These are phyloP conservation scores for Eruca vesicaria DNA, from an alignment of 441 rosid genomes.

Conservation along the genomic window DNA sequence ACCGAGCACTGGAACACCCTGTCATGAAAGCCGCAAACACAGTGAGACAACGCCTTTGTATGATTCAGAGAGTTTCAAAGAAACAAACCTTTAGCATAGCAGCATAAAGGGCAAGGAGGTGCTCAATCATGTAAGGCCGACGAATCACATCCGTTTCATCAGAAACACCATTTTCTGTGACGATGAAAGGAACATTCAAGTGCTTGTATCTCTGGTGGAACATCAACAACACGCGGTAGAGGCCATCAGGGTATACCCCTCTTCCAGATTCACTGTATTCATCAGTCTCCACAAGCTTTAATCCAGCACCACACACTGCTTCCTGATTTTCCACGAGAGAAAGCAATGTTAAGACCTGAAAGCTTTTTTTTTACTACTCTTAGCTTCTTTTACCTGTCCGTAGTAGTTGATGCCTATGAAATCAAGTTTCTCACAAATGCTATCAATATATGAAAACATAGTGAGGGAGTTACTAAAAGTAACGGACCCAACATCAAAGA, in stretches of 20 bases:
- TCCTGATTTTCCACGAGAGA: constrained; percentile 51
- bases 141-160: constrained; percentile 91
- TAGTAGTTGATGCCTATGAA: constrained; percentile 93
- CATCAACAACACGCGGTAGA: constrained; percentile 67
- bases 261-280: constrained; percentile 99
- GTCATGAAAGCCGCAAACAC: background rate
- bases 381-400: constrained; percentile 63
- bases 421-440: constrained; percentile 71
- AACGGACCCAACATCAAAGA: constrained; percentile 88
- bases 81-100: constrained; percentile 67
- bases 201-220: constrained; percentile 86
- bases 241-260: constrained; percentile 94
- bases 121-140: constrained; percentile 84
- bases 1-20: background rate
- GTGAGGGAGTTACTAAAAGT: constrained; percentile 75
- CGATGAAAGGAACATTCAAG: constrained; percentile 72
- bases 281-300: constrained; percentile 87
- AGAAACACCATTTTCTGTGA: constrained; percentile 87
- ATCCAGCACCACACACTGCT: constrained; percentile 73
- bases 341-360: background rate
- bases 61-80: constrained; percentile 28
- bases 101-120: constrained; percentile 83
- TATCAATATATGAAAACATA: constrained; percentile 71
- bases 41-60: constrained; percentile 25
- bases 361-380: background rate